These are phyloP conservation scores for Malus sylvestris DNA, from an alignment of 306 rosid genomes.

Conservation along the genomic window DNA sequence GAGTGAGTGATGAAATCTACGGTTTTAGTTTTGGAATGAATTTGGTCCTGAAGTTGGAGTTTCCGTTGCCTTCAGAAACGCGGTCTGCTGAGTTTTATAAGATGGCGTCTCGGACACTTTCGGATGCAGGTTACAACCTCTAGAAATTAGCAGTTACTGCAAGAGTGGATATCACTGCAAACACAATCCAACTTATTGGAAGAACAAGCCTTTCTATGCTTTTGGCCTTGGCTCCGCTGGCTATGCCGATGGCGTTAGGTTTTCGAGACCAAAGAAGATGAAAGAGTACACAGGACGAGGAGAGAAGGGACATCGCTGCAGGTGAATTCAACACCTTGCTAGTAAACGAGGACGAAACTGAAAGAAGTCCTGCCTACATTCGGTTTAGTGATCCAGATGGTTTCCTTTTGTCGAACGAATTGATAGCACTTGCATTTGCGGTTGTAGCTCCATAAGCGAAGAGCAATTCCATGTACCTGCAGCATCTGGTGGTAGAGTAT, in stretches of 20 bases:
- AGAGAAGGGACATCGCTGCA: constrained; percentile 33
- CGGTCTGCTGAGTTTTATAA: constrained; percentile 59
- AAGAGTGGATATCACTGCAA: constrained; percentile 75
- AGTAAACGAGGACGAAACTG: constrained; percentile 10
- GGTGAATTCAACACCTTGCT: constrained; percentile 30
- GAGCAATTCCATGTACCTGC: background rate
- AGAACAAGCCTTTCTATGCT: constrained; percentile 76
- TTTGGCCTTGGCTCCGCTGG: constrained; percentile 92
- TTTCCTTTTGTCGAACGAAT: constrained; percentile 81
- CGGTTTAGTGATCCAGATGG: constrained; percentile 91
- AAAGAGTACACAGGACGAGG: constrained; percentile 53
- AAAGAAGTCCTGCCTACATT: constrained; percentile 34
- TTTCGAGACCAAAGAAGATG: constrained; percentile 72
- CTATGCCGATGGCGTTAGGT: constrained; percentile 64
- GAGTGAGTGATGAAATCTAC: too few relatives aligned
- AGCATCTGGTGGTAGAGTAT: background rate
- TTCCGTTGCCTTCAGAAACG: too few relatives aligned
- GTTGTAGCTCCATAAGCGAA: constrained; percentile 47
- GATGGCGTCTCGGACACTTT: constrained; percentile 70
- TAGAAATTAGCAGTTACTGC: constrained; percentile 95
- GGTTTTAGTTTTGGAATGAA: too few relatives aligned
- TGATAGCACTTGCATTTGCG: constrained; percentile 76
- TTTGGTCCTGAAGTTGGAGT: too few relatives aligned
- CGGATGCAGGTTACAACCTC: constrained; percentile 55
- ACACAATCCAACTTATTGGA: constrained; percentile 85